phyloP scores from a whole-genome alignment of 495 filamentous ascomycete genomes.

The Amphirosellinia nigrospora region DNA sequence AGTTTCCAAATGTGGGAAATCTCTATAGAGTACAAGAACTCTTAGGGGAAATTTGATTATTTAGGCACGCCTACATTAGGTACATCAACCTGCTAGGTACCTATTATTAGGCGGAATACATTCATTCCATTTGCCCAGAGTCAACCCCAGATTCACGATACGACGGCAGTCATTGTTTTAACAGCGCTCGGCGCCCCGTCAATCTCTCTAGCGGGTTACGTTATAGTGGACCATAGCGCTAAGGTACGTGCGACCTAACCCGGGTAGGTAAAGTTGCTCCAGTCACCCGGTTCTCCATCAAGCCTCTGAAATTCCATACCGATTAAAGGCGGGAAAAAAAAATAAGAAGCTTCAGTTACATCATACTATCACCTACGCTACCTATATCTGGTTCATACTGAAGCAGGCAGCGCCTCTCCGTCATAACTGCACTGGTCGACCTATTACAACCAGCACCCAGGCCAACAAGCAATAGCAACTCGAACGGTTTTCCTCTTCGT shows the following conservation, averaged over 20 bases:
- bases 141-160: neutral
- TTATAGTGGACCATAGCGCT: neutral
- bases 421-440: neutral
- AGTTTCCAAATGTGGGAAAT: too few relatives aligned
- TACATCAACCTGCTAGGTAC: too few relatives aligned
- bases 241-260: neutral
- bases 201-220: constrained; percentile 8
- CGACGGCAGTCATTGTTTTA: neutral
- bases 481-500: constrained; percentile 3
- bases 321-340: constrained; percentile 1
- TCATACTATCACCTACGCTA: constrained; percentile 28
- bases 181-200: constrained; percentile 1
- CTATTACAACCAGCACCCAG: neutral
- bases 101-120: neutral
- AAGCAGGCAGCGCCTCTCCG: neutral
- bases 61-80: too few relatives aligned
- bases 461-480: constrained; percentile 3
- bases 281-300: neutral
- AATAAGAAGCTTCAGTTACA: constrained; percentile 38
- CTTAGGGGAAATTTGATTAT: too few relatives aligned
- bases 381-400: neutral
- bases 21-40: too few relatives aligned
- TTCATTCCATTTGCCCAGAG: neutral
- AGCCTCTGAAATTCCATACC: constrained; percentile 7
- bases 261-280: neutral